phyloP scores from a whole-genome alignment of 2,329 filamentous ascomycete genomes.

The Fonsecaea nubica region DNA sequence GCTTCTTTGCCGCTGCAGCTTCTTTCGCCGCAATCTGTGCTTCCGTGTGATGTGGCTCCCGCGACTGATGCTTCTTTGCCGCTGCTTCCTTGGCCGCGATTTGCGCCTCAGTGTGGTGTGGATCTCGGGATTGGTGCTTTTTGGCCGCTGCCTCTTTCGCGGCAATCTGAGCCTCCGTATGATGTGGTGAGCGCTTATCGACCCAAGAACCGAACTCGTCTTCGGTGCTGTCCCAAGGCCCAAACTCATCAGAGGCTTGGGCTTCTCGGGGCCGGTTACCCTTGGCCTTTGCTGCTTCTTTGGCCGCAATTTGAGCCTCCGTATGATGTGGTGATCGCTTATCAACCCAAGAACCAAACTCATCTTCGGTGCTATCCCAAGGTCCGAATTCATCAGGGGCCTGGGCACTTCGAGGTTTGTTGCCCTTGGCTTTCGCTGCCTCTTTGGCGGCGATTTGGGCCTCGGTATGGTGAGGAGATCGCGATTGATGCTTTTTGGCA shows the following conservation, averaged over 20 bases:
- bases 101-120: constrained; percentile 22
- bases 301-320: constrained; percentile 16
- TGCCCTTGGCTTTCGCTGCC: constrained; percentile 15
- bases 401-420: constrained; percentile 2
- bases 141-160: constrained; percentile 19
- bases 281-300: constrained; percentile 18
- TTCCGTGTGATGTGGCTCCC: constrained; percentile 21
- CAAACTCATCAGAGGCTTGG: constrained; percentile 25
- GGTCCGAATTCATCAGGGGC: constrained; percentile 25
- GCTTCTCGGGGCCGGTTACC: neutral
- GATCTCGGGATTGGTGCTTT: constrained; percentile 12
- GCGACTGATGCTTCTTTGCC: constrained; percentile 7
- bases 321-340: constrained; percentile 26
- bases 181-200: constrained; percentile 23
- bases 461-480: constrained; percentile 20
- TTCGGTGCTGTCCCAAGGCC: constrained; percentile 23
- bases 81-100: constrained; percentile 22
- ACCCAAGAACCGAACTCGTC: constrained; percentile 27
- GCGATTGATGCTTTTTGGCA: constrained; percentile 11
- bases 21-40: constrained; percentile 24
- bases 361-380: constrained; percentile 24
- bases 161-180: constrained; percentile 27
- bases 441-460: constrained; percentile 16
- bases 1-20: constrained; percentile 12
- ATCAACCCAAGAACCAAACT: constrained; percentile 26